phyloP scores from a whole-genome alignment of 2,329 filamentous ascomycete genomes.

The Xylariales sp. region DNA sequence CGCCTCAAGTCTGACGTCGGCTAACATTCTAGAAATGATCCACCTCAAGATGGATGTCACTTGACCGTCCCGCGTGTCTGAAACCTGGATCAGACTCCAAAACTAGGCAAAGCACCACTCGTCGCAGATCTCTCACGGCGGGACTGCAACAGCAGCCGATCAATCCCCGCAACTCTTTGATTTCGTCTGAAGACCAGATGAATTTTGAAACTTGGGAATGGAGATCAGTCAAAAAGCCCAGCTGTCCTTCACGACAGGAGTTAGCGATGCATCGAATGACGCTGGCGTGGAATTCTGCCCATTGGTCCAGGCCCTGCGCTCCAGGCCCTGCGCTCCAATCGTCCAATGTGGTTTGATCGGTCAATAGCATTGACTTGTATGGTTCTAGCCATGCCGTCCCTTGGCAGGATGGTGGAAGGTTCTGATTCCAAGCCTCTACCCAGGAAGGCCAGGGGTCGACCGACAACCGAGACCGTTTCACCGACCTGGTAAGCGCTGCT shows the following conservation, averaged over 20 bases:
- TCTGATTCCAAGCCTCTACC: not conserved
- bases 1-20: not conserved
- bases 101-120: constrained; percentile 5
- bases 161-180: not conserved
- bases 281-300: not conserved
- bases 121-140: constrained; percentile 7
- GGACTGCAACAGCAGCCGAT: not conserved
- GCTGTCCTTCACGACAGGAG: not conserved
- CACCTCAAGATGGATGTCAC: not conserved
- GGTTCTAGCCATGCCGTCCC: not conserved
- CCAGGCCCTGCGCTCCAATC: too few species aligned
- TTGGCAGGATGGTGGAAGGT: not conserved
- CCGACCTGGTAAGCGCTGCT: too few species aligned
- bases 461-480: not conserved
- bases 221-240: not conserved
- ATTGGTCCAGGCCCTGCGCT: not conserved
- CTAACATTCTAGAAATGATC: not conserved
- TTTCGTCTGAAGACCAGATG: not conserved
- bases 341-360: too few species aligned
- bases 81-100: constrained; percentile 5
- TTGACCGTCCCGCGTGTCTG: not conserved
- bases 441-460: not conserved
- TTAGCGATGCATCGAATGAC: not conserved
- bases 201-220: not conserved
- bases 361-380: too few species aligned